Evolutionary conservation across 1,139 yeast species (phyloP), one percentile per base, ranked within the genome.

Genomic region (Arxiozyma telluris): DNA sequence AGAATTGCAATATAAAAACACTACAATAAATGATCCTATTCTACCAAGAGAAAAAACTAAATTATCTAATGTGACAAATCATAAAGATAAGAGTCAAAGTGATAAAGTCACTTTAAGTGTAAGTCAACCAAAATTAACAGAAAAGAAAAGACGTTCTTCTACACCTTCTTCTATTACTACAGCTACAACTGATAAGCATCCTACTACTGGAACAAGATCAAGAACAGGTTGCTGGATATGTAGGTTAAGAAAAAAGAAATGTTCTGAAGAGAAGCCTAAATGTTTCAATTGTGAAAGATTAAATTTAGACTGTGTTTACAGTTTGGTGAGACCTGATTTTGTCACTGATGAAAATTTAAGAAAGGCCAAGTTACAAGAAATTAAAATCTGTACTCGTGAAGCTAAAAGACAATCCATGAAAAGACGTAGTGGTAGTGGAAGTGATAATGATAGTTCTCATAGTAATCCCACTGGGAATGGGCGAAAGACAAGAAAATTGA

Each of bases 151-250:
- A 34, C 17, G n/a, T 34, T 34, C 39, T 34, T 34, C 39, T 34
- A 25, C 47, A 22, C 25, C 47, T 25, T 44, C 20, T 44, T n/a
- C 47, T 20, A n/a, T 22, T 11, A 41, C 43, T 9, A 41, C 22
- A 5, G n/a, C 39, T 34, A 34, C 39, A 2, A 34, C 39, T 34
- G n/a, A 12, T 34, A 34, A 34, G 6, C 18, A 22, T 15, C 15
- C 39, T 9, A 23, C 25, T 12, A 39, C 64, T 34, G 69, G 64
- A 6, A 72, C 76, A 15, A 70, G 84, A 54, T 81, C 84, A 0
- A 78, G 78, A 58, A 73, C 71, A 43, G 88, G 88, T 0, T 83
- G 88, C 61, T 83, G 87, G 87, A 83, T 84, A 6, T 83, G 88
- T 63, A 66, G 88, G 56, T 69, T 82, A 25, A 75, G 89, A 50